phyloP scores from a whole-genome alignment of 2,329 filamentous ascomycete genomes.

The Cordyceps pruinosa region DNA sequence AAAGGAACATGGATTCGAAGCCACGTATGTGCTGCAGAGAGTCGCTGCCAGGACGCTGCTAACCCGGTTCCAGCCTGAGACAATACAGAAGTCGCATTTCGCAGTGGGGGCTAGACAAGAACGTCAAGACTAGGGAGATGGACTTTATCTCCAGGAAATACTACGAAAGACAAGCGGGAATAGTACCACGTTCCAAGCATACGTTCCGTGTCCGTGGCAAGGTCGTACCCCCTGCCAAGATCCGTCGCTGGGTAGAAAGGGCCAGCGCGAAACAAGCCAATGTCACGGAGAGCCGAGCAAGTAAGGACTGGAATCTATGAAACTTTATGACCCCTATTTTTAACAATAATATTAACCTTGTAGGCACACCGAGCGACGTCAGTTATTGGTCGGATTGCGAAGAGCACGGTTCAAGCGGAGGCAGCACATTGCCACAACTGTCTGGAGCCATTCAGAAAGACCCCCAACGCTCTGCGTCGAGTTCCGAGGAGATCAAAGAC shows the following conservation, averaged over 20 bases:
- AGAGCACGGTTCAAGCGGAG: not conserved
- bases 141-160: not conserved
- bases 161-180: not conserved
- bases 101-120: constrained; percentile 1
- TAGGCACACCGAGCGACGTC: constrained; percentile 1
- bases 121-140: constrained; percentile 1
- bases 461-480: not conserved
- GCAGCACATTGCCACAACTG: no score
- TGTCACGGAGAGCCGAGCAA: not conserved
- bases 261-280: not conserved
- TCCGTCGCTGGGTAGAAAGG: not conserved
- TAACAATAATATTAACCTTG: not conserved
- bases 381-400: constrained; percentile 1
- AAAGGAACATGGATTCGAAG: not conserved
- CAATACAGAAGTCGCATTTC: constrained; percentile 2
- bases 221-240: not conserved
- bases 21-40: not conserved
- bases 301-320: not conserved
- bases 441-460: not conserved
- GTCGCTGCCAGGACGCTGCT: not conserved
- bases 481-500: not conserved
- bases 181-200: not conserved
- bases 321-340: not conserved
- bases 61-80: not conserved
- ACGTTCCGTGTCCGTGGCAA: not conserved